These are phyloP conservation scores for Xerocomellus dryophilus DNA, from an alignment of 768 basidiomycete genomes.

Conservation along the genomic window DNA sequence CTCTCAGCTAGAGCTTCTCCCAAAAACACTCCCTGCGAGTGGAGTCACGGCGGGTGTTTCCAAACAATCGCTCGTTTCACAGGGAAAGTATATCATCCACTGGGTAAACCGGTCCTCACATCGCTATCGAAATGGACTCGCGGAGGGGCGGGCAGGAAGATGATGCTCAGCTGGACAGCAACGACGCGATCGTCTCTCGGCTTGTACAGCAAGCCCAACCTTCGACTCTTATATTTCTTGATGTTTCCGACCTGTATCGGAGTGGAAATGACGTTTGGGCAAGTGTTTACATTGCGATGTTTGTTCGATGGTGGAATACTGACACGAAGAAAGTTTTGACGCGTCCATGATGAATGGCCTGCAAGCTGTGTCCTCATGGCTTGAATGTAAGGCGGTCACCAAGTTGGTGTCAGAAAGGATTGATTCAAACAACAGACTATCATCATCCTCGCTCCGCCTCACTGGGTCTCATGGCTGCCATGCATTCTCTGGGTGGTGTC, in stretches of 20 bases:
- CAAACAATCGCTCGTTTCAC: neutral
- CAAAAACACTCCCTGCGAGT: too few relatives aligned
- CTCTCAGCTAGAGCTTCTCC: too few relatives aligned
- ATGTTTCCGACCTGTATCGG: constrained; percentile 41
- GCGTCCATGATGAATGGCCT: constrained; percentile 64
- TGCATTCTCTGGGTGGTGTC: constrained; percentile 61
- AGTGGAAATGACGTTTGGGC: constrained; percentile 15
- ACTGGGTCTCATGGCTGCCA: constrained; percentile 31
- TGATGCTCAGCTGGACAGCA: neutral
- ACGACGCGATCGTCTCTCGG: constrained; percentile 11
- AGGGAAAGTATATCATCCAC: neutral
- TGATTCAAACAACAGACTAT: neutral
- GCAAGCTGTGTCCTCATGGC: constrained; percentile 58
- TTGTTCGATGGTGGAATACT: neutral
- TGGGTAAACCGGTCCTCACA: neutral
- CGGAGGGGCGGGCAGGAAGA: neutral
- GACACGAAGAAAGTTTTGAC: constrained; percentile 10
- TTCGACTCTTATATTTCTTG: constrained; percentile 51
- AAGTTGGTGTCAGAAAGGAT: neutral
- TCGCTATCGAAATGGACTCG: constrained; percentile 3
- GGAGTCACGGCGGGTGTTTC: too few relatives aligned
- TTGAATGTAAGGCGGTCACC: constrained; percentile 39
- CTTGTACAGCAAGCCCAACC: constrained; percentile 45
- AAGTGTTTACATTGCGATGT: neutral
- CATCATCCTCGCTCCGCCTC: neutral